phyloP scores from a whole-genome alignment of 2,329 filamentous ascomycete species.

The Pseudogymnoascus sp. region DNA sequence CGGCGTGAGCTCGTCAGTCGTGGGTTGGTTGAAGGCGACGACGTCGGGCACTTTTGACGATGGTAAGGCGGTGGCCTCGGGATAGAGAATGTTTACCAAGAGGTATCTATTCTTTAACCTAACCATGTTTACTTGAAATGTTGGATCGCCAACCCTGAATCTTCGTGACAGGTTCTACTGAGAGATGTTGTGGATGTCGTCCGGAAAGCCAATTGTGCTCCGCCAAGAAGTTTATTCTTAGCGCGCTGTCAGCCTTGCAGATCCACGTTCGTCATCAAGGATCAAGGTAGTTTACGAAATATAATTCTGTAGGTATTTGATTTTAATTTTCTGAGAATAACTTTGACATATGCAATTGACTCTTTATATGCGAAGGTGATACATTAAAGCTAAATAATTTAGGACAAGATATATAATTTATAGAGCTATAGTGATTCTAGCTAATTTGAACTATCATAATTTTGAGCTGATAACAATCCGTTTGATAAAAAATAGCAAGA shows the following conservation, averaged over 20 bases:
- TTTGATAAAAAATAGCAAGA: neutral
- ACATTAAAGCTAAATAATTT: neutral
- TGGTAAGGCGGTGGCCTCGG: constrained; percentile 39
- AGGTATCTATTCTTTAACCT: constrained; percentile 94
- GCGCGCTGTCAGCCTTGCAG: constrained; percentile 8
- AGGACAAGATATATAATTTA: neutral
- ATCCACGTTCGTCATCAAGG: neutral
- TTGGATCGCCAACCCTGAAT: neutral
- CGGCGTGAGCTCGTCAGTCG: constrained; percentile 59
- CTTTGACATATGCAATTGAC: neutral
- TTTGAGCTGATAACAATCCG: neutral
- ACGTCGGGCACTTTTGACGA: constrained; percentile 42
- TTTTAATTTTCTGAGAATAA: neutral
- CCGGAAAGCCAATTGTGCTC: constrained; percentile 1
- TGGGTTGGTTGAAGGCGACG: constrained; percentile 71
- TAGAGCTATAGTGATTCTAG: neutral
- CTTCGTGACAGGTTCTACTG: neutral
- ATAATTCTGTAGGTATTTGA: neutral
- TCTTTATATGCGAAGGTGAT: neutral
- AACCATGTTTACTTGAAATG: constrained; percentile 55
- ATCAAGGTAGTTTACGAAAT: too few species aligned
- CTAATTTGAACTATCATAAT: neutral
- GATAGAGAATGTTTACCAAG: constrained; percentile 88
- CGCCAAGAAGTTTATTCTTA: constrained; percentile 4
- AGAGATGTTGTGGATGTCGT: neutral